phyloP scores from a whole-genome alignment of 2,329 filamentous ascomycete genomes.

The Chlorencoelia australis region DNA sequence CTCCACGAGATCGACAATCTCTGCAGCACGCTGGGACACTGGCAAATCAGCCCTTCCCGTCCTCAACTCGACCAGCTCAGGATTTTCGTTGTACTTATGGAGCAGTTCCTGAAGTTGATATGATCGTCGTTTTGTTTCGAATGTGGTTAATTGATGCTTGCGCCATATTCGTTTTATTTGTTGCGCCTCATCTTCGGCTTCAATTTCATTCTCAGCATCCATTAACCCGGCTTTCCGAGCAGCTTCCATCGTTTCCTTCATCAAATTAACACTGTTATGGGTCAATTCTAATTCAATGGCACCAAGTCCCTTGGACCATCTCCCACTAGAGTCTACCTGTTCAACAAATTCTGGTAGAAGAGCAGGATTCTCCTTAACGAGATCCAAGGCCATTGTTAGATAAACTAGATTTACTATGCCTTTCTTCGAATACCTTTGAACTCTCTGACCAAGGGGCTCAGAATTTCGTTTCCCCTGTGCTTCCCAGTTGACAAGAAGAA shows the following conservation, averaged over 20 bases:
- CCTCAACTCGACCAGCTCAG: not conserved
- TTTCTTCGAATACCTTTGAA: not conserved
- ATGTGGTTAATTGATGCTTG: not conserved
- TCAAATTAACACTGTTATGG: constrained; percentile 1
- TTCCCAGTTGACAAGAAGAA: not conserved
- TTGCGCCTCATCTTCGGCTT: not conserved
- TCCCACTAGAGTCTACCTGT: not conserved
- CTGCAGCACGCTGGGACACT: constrained; percentile 73
- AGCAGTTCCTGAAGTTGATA: not conserved
- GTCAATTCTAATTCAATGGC: constrained; percentile 1
- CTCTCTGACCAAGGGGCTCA: not conserved
- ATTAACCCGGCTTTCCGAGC: not conserved
- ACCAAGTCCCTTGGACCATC: constrained; percentile 1
- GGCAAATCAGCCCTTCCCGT: constrained; percentile 41
- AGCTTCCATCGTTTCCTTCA: constrained; percentile 1
- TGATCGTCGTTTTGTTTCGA: not conserved
- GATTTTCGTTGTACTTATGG: not conserved
- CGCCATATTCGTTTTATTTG: not conserved
- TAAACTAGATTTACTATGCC: not conserved
- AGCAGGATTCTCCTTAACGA: constrained; percentile 1
- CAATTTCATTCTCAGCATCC: not conserved
- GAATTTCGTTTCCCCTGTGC: not conserved
- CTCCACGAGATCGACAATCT: constrained; percentile 73
- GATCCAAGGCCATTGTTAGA: not conserved
- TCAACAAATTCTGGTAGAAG: not conserved